Base-by-base conservation (phyloP, 441 rosid genomes). In the Geranium incanum region DNA sequence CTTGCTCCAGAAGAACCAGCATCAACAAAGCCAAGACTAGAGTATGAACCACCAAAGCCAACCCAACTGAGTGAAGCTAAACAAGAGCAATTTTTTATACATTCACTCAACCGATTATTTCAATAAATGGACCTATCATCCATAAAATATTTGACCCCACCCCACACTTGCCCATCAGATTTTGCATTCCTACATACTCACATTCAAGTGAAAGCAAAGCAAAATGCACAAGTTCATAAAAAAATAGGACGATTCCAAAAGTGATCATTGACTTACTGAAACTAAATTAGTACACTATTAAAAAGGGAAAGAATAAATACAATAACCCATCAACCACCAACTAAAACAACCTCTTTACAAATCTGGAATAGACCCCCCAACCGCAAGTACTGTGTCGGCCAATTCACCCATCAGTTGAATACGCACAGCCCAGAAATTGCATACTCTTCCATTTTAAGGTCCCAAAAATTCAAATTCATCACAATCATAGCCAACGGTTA, bases 351-450 rank as follows among this genome's bases (percentile, higher is more conserved):
- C 72, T 72, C 74, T 79, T 85, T 80, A 79, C 89, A 78, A 71
- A 84, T 76, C 75, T 3, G 95, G 88, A 84, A 77, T 83, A 66
- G 93, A 89, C 87, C 59, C 62, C 71, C 77, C 85, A 93, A 85
- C 95, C 77, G 78, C 75, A 60, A 60, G 4, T 28, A 28, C 33
- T 28, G 33, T 60, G 65, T 60, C 33, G 21, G 65, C 65, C 12
- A 18, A 60, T 60, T 60, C 65, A 19, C 11, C 65, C 65, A 19
- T 21, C 65, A 60, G 65, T 19, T 60, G 23, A 60, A 60, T 60
- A 19, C 65, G 7, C 65, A 21, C 37, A 23, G 15, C 28, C 5
- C 15, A 63, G 12, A 15, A 3, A 12, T 15, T 19, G 66, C 66
- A 13, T 62, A 19, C n/a, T 62, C 66, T 62, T 62, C 36, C 66